A percentile compares a stretch with the other conserved stretches of the same genome.
These are phyloP conservation scores for Colletotrichum sp. DNA, from an alignment of 2,329 filamentous ascomycete species.

Conservation along the genomic window DNA sequence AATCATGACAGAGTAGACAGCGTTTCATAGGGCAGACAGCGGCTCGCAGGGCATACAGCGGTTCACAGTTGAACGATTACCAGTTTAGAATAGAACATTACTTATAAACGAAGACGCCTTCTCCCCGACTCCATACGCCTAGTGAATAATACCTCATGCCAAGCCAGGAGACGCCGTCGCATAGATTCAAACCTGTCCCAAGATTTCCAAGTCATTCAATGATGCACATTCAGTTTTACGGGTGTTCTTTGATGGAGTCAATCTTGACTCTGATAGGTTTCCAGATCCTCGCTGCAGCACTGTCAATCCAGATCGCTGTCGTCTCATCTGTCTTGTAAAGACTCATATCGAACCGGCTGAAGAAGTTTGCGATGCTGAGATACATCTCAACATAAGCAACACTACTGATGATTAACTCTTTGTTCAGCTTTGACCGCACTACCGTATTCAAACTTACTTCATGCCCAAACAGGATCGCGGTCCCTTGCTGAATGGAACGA, in stretches of 20 bases:
- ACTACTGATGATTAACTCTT: not conserved
- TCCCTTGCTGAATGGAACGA: not conserved
- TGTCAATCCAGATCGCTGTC: not conserved
- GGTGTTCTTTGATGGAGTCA: not conserved
- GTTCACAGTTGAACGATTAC: not conserved
- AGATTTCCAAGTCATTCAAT: not conserved
- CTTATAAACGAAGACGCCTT: not conserved
- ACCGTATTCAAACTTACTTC: not conserved
- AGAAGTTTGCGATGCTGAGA: not conserved
- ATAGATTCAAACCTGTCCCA: not conserved
- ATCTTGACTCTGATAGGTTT: not conserved
- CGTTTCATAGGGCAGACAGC: fast-evolving
- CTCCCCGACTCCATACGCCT: not conserved
- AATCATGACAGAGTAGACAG: not conserved
- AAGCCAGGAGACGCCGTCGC: not conserved
- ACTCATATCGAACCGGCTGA: not conserved
- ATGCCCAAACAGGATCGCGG: not conserved
- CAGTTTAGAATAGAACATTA: not conserved
- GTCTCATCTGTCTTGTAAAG: not conserved
- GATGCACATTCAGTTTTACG: not conserved
- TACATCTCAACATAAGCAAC: not conserved
- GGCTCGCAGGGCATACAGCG: not conserved
- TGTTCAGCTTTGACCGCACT: too few species aligned
- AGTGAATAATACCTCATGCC: not conserved
- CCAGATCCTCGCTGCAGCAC: not conserved